Base-by-base conservation (phyloP, 306 rosid species). In the Corylus americana region DNA sequence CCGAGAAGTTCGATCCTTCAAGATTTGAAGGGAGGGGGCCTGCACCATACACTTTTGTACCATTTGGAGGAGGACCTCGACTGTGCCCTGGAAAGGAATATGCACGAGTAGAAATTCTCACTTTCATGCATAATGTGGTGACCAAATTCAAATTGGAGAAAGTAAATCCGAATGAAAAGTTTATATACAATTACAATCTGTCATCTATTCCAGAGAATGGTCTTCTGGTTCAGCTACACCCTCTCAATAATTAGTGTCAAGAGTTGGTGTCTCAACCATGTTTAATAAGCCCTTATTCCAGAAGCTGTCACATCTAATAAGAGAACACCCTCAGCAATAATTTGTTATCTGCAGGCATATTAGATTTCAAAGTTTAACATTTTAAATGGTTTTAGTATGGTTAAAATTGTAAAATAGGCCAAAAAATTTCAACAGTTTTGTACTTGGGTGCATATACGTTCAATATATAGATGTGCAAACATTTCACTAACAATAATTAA, bases 11-110 rank as follows among this genome's bases (percentile, higher is more conserved):
- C 4, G 84, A 70, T 1, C 80, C 84, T 11, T 57, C 73, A 20
- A 58, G 84, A 37, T 81, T 81, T n/a, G 74, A 81, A 2, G 84
- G 80, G n/a, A 16, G 27, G 1, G 84, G 80, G 31, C 80, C 80
- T 1, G 25, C 71, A 59, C 77, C 80, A 0, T 61, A 31, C 54
- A 18, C 84, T 0, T 81, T 13, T 53, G 84, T 81, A 11, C 84
- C 84, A 3, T 76, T 81, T 8, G 80, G 80, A 37, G 84, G 84
- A 39, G 84, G 84, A 8, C 74, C 80, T 48, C 11, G 77, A 31
- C 61, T 81, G 73, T 81, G 80, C 62, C 80, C 83, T 3, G 83
- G 79, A n/a, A 74, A 42, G 9, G 75, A 55, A 39, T 80, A 68
- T 70, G 75, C 79, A 8, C 51, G 79, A 13, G 18, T 80, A 14